Conservation (phyloP, 225 moss, liverwort and hornwort genomes). For the Straminergon stramineum region DNA sequence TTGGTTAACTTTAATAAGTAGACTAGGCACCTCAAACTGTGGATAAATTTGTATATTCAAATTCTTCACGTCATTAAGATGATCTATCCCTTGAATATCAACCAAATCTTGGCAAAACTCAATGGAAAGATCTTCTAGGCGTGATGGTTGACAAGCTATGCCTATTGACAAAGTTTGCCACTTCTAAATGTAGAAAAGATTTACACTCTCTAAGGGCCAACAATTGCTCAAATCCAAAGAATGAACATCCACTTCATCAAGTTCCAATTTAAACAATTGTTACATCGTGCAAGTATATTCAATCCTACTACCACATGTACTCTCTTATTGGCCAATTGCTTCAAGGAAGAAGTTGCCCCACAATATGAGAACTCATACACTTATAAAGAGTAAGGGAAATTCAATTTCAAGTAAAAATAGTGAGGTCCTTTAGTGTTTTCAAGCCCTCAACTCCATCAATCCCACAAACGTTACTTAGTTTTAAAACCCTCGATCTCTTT, state of each 20-base stretch:
- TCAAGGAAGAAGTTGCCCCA: neutral
- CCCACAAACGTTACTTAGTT: rapidly evolving
- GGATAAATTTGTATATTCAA: rapidly evolving
- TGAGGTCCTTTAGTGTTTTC: neutral
- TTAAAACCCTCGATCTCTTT: rapidly evolving
- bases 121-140: too few relatives aligned
- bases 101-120: neutral
- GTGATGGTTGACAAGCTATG: rapidly evolving
- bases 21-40: neutral
- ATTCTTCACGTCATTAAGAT: rapidly evolving
- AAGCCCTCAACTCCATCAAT: neutral
- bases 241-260: rapidly evolving
- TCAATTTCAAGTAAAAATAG: neutral
- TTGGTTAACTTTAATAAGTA: neutral
- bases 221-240: neutral
- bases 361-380: rapidly evolving
- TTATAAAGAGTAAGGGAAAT: rapidly evolving
- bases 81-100: neutral
- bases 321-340: rapidly evolving
- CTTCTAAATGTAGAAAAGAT: rapidly evolving
- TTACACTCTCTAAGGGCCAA: rapidly evolving
- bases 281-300: rapidly evolving
- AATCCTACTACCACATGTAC: rapidly evolving
- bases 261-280: rapidly evolving
- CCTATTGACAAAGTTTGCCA: neutral